Evolutionary conservation across 176 grass and related monocot species (phyloP).

Genomic region (Eleusine coracana): DNA sequence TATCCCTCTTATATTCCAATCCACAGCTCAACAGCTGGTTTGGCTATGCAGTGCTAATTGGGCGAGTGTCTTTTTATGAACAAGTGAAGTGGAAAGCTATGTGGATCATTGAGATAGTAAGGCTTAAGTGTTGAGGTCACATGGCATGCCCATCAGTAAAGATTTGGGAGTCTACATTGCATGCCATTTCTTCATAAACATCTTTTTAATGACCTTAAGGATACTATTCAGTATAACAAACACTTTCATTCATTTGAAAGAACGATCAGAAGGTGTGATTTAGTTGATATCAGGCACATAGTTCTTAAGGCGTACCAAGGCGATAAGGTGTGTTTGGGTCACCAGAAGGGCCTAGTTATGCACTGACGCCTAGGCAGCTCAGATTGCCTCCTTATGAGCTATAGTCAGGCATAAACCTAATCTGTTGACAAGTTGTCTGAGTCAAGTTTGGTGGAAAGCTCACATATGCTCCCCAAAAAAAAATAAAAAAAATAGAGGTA

Average conservation of each 20-base stretch:
- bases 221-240: background rate
- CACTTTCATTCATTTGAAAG: background rate
- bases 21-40: background rate
- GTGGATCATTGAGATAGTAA: background rate
- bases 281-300: background rate
- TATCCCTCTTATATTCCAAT: conserved; percentile 1
- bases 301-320: background rate
- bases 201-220: background rate
- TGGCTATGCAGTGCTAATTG: conserved; percentile 9
- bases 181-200: background rate
- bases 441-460: background rate
- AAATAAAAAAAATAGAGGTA: background rate
- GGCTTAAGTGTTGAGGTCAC: background rate
- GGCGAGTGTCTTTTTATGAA: background rate
- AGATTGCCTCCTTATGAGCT: background rate
- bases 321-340: background rate
- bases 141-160: background rate
- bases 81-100: background rate
- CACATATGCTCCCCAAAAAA: background rate
- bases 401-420: background rate
- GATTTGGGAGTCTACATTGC: background rate
- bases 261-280: background rate
- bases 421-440: background rate
- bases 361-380: background rate
- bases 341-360: background rate